These are phyloP conservation scores for Cladosporium oxysporum DNA, from an alignment of 2,329 filamentous ascomycete genomes.

Conservation along the genomic window DNA sequence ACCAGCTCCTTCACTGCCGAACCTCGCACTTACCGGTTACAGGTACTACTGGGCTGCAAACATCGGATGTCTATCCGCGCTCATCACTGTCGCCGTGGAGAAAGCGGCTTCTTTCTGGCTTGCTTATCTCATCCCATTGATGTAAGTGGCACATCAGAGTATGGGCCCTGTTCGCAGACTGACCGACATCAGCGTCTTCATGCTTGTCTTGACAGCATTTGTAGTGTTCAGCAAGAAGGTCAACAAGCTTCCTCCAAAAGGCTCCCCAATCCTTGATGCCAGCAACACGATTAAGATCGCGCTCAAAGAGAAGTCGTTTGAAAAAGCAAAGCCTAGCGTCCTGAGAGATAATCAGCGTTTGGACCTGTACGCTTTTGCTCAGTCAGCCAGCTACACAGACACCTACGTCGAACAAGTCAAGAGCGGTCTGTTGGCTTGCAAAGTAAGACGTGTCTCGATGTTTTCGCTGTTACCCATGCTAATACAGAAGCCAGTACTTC, in stretches of 20 bases:
- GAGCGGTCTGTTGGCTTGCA: conserved; percentile 30
- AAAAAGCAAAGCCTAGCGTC: conserved; percentile 66
- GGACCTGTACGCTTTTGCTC: conserved; percentile 53
- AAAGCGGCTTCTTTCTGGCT: conserved; percentile 5
- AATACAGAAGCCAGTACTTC: not conserved
- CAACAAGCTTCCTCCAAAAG: conserved; percentile 1
- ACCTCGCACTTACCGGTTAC: not conserved
- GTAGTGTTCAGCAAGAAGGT: not conserved
- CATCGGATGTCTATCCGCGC: not conserved
- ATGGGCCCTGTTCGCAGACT: not conserved
- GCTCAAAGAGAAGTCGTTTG: conserved; percentile 59
- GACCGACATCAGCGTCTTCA: not conserved
- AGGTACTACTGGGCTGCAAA: conserved; percentile 9
- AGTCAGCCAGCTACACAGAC: conserved; percentile 78
- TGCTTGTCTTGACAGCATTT: not conserved
- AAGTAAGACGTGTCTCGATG: conserved; percentile 33
- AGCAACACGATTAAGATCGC: conserved; percentile 8
- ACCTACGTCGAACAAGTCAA: conserved; percentile 29
- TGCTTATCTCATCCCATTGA: not conserved
- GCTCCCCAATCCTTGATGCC: not conserved
- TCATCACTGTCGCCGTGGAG: not conserved
- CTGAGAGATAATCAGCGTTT: conserved; percentile 46
- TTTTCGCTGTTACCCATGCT: not conserved
- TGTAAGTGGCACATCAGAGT: not conserved
- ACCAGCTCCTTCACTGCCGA: not conserved